Percentiles rank a stretch among this genome's conserved stretches.
Conservation (phyloP, 352 stramenopile species). For the Phytophthora melonis region DNA sequence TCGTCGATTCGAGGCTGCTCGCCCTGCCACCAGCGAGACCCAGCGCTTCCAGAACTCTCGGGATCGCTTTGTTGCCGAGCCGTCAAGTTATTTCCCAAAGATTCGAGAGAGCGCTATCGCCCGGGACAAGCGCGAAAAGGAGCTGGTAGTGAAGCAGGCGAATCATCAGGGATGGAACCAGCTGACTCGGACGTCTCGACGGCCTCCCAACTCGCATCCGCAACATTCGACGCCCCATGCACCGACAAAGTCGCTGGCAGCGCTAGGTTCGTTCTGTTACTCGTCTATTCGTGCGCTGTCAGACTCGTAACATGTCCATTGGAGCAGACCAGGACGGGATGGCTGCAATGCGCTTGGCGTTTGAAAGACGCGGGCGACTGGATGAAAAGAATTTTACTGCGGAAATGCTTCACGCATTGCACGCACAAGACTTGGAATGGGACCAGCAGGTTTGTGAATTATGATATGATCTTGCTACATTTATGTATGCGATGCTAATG, state of each 20-base stretch:
- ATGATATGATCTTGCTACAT: background rate
- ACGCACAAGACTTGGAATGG: conserved; percentile 22
- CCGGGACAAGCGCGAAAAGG: conserved; percentile 55
- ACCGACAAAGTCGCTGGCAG: conserved; percentile 11
- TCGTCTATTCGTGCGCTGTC: background rate
- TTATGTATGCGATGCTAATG: background rate
- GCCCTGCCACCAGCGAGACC: conserved; percentile 44
- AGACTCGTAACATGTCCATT: background rate
- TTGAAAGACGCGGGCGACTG: conserved; percentile 42
- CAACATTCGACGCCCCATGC: background rate
- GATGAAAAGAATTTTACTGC: conserved; percentile 57
- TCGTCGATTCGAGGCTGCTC: conserved; percentile 39
- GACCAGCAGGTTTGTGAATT: conserved; percentile 37
- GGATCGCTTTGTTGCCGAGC: conserved; percentile 43
- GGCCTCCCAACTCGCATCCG: background rate
- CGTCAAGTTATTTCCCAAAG: conserved; percentile 61
- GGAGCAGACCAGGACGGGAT: conserved; percentile 53
- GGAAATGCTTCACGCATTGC: conserved; percentile 43
- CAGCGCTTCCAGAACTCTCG: conserved; percentile 41
- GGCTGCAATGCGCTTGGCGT: conserved; percentile 43
- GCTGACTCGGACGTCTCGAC: background rate
- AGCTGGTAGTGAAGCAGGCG: conserved; percentile 10
- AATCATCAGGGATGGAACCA: conserved; percentile 20
- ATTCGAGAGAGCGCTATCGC: conserved; percentile 56
- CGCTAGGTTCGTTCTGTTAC: conserved; percentile 4